These are phyloP conservation scores for Fraxinus floribunda DNA, from an alignment of 305 asterid genomes.

Conservation along the genomic window DNA sequence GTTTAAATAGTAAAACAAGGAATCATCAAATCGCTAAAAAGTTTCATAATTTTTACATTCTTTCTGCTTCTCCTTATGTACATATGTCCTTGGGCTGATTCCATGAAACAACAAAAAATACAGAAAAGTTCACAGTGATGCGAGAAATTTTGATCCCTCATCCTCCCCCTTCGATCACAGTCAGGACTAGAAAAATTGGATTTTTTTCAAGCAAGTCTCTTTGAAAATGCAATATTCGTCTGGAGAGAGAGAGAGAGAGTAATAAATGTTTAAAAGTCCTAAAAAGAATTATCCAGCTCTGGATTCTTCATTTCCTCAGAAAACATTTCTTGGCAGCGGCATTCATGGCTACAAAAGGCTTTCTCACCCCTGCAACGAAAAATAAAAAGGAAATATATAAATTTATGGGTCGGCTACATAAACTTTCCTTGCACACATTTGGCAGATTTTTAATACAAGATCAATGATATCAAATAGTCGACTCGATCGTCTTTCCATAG, in stretches of 20 bases:
- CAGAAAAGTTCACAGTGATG: constrained; percentile 12
- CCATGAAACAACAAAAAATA: constrained; percentile 3
- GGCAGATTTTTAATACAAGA: too few relatives aligned
- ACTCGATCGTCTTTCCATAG: not conserved
- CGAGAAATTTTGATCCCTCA: constrained; percentile 2
- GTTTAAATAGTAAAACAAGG: not conserved
- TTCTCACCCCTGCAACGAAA: constrained; percentile 56
- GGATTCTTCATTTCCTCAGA: constrained; percentile 36
- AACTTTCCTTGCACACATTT: not conserved
- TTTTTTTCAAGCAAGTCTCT: constrained; percentile 9
- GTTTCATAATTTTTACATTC: not conserved
- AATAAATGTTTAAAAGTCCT: not conserved
- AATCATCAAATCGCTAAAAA: not conserved
- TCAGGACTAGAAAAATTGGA: not conserved
- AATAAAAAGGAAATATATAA: not conserved
- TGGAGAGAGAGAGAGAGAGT: constrained; percentile 15
- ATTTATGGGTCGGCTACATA: not conserved
- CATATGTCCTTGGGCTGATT: not conserved
- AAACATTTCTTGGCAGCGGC: constrained; percentile 60
- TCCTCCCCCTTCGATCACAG: constrained; percentile 13
- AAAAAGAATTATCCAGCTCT: constrained; percentile 23
- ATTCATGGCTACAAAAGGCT: constrained; percentile 69
- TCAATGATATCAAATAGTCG: not conserved
- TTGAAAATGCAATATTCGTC: constrained; percentile 28
- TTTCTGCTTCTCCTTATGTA: not conserved